Conservation (phyloP, 2,329 filamentous ascomycete genomes). For the Tolypocladium tundrense region DNA sequence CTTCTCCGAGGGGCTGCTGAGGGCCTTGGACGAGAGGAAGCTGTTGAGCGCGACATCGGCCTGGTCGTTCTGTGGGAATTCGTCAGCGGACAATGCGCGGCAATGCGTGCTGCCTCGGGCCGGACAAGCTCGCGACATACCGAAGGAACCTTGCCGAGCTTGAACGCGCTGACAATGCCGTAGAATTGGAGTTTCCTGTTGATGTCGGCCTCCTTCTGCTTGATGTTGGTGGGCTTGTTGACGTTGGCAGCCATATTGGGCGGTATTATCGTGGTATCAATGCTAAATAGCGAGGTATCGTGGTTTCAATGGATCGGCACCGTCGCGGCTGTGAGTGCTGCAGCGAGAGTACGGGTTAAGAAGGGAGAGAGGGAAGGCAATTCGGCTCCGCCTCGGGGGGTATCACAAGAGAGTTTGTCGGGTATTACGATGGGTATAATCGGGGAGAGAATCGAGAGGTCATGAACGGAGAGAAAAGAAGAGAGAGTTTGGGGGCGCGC, state of each 20-base stretch:
- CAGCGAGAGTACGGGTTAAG: neutral
- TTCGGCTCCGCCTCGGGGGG: constrained; percentile 7
- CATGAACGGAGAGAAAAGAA: constrained; percentile 5
- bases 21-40: constrained; percentile 60
- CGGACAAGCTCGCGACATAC: constrained; percentile 37
- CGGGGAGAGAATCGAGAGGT: constrained; percentile 4
- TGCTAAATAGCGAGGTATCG: neutral
- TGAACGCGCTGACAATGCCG: constrained; percentile 78
- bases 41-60: constrained; percentile 93
- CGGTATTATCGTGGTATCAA: constrained; percentile 5
- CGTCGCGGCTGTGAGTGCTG: neutral
- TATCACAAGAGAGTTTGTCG: constrained; percentile 16
- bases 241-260: constrained; percentile 37
- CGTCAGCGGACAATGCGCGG: neutral
- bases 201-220: constrained; percentile 75
- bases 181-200: constrained; percentile 93
- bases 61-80: constrained; percentile 63
- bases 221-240: constrained; percentile 63
- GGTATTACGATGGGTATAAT: constrained; percentile 12
- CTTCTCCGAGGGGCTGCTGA: constrained; percentile 61
- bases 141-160: constrained; percentile 82
- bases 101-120: neutral
- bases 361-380: constrained; percentile 1
- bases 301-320: neutral
- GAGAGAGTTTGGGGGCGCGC: constrained; percentile 4